Conservation (phyloP, 768 basidiomycete species). For the Podaxis mareebaensis region DNA sequence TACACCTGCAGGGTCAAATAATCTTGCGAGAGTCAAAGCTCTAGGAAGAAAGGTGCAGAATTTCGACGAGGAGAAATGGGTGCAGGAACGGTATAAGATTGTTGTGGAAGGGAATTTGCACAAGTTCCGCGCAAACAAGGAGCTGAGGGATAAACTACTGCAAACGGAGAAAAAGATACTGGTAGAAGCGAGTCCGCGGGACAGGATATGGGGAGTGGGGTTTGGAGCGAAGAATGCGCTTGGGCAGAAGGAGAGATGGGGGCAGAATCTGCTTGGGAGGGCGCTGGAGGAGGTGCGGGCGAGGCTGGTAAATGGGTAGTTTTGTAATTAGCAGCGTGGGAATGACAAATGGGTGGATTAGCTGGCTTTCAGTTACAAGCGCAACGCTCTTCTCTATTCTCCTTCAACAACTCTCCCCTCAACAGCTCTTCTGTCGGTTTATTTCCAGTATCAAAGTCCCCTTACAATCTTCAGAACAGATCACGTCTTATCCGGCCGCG, state of each 20-base stretch:
- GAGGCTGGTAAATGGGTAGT: slow-evolving; percentile 29
- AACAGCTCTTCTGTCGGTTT: background rate
- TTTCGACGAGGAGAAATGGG: slow-evolving; percentile 54
- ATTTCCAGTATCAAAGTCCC: background rate
- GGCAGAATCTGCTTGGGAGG: slow-evolving; percentile 55
- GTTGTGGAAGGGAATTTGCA: slow-evolving; percentile 53
- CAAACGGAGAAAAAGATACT: slow-evolving; percentile 48
- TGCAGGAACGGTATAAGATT: slow-evolving; percentile 42
- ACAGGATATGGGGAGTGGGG: slow-evolving; percentile 67
- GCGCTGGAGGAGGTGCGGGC: slow-evolving; percentile 43
- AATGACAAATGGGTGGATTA: slow-evolving; percentile 17
- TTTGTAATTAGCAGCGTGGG: slow-evolving; percentile 21
- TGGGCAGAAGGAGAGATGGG: slow-evolving; percentile 45
- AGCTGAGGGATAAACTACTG: slow-evolving; percentile 40
- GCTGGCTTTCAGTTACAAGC: slow-evolving; percentile 16
- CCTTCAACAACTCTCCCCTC: background rate
- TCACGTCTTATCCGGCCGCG: slow-evolving; percentile 15
- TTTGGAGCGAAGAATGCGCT: slow-evolving; percentile 51
- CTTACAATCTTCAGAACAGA: background rate
- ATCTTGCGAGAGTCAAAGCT: slow-evolving; percentile 48
- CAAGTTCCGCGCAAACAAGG: slow-evolving; percentile 54
- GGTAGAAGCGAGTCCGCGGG: slow-evolving; percentile 60
- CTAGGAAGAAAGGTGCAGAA: slow-evolving; percentile 51
- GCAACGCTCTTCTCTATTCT: slow-evolving; percentile 15
- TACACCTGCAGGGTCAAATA: slow-evolving; percentile 28